Conservation (phyloP, 1,284 basidiomycete species). For the Ganoderma multipileum region DNA sequence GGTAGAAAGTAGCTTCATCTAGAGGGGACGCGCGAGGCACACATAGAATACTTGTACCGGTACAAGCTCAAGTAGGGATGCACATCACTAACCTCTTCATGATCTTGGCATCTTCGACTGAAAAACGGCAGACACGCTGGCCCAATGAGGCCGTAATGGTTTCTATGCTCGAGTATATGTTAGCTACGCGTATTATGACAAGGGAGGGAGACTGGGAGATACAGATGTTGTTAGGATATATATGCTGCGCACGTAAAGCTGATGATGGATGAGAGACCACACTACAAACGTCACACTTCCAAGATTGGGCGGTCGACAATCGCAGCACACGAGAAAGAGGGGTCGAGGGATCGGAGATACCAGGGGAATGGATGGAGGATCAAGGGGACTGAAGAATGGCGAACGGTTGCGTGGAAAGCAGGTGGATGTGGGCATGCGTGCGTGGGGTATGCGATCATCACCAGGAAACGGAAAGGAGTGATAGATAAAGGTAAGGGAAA, state of each 20-base stretch:
- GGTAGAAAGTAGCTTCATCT: constrained; percentile 9
- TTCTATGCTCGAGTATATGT: constrained; percentile 34
- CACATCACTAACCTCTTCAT: neutral
- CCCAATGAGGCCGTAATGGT: neutral
- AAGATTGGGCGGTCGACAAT: constrained; percentile 10
- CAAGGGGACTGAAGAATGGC: neutral
- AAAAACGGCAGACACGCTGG: neutral
- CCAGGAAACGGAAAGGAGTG: constrained; percentile 3
- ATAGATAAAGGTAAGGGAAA: constrained; percentile 12
- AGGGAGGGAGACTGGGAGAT: constrained; percentile 28
- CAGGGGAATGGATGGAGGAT: neutral
- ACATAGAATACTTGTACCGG: neutral
- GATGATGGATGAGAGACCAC: constrained; percentile 22
- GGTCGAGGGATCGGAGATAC: neutral
- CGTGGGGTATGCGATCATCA: constrained; percentile 23
- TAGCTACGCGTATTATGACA: constrained; percentile 38
- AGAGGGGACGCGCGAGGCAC: neutral
- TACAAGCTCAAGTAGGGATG: neutral
- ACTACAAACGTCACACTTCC: constrained; percentile 21
- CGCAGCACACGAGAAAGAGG: neutral
- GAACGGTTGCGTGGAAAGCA: constrained; percentile 1
- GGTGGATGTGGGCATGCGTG: constrained; percentile 7
- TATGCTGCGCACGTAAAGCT: constrained; percentile 34
- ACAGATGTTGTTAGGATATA: constrained; percentile 40
- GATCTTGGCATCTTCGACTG: neutral